phyloP scores from a whole-genome alignment of 2,329 filamentous ascomycete genomes.

The Stachybotrys chartarum region DNA sequence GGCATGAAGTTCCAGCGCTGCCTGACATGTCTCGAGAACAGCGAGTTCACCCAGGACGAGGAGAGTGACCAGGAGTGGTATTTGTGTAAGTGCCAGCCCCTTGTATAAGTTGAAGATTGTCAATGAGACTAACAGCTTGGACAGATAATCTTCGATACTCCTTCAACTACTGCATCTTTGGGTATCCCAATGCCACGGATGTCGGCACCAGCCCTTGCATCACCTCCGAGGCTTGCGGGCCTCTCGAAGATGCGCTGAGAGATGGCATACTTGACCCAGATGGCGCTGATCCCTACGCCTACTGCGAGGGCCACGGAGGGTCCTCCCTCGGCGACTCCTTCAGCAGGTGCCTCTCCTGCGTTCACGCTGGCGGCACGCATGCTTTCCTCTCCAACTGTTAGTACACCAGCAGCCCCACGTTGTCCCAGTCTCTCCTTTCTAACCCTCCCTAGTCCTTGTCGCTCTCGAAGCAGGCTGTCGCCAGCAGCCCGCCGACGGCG shows the following conservation, averaged over 20 bases:
- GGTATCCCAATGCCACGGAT: constrained; percentile 39
- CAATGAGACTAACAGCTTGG: constrained; percentile 1
- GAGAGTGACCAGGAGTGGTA: constrained; percentile 52
- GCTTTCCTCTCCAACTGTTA: constrained; percentile 43
- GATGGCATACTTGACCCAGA: constrained; percentile 28
- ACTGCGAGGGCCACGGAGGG: constrained; percentile 35
- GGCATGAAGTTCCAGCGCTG: constrained; percentile 43
- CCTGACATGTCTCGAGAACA: constrained; percentile 45
- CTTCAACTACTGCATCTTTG: constrained; percentile 45
- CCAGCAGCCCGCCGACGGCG: constrained; percentile 33
- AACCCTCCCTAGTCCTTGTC: constrained; percentile 32
- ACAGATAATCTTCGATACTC: constrained; percentile 48
- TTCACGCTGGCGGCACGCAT: constrained; percentile 32
- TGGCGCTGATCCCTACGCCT: constrained; percentile 31
- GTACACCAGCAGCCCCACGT: constrained; percentile 6
- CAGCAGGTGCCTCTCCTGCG: constrained; percentile 36
- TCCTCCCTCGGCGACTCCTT: constrained; percentile 24
- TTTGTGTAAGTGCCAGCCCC: constrained; percentile 36
- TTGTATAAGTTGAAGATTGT: neutral
- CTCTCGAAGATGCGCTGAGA: constrained; percentile 31
- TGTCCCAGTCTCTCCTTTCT: neutral
- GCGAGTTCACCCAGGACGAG: constrained; percentile 34
- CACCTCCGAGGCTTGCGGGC: constrained; percentile 43
- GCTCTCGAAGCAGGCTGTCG: constrained; percentile 45
- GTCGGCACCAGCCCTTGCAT: constrained; percentile 40